Evolutionary conservation across 306 rosid species (phyloP).

Genomic region (Mucuna pruriens): DNA sequence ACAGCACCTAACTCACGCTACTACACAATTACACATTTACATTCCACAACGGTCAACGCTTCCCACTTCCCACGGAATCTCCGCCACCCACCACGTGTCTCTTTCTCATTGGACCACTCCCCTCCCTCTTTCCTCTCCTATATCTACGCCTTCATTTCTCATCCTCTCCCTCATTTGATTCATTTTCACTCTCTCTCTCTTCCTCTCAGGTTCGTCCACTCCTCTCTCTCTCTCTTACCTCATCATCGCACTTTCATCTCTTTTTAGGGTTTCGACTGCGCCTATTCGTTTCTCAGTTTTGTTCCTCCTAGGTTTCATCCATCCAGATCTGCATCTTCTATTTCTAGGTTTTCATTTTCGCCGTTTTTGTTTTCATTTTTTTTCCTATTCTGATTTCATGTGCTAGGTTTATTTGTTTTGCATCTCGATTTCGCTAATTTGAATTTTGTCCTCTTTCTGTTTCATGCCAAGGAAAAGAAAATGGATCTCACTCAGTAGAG

Average conservation of each 20-base stretch:
- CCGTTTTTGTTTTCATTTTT: not conserved
- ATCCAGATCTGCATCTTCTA: slow-evolving; percentile 24
- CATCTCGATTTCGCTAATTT: not conserved
- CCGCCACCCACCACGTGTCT: slow-evolving; percentile 9
- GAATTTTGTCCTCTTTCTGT: not conserved
- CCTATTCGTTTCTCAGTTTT: not conserved
- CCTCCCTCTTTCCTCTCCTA: not conserved
- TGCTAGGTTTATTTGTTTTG: not conserved
- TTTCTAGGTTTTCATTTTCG: slow-evolving; percentile 10
- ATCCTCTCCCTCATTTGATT: too few relatives aligned
- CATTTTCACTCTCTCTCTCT: not conserved
- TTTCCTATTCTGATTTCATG: not conserved
- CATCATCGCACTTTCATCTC: not conserved
- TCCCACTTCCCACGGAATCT: not conserved
- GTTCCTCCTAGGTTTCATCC: slow-evolving; percentile 9
- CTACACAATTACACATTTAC: not conserved
- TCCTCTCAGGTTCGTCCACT: not conserved
- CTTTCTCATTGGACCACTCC: not conserved
- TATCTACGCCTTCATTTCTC: not conserved
- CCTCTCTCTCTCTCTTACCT: not conserved
- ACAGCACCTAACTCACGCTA: not conserved
- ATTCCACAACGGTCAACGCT: slow-evolving; percentile 6
- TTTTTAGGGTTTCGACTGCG: slow-evolving; percentile 26
- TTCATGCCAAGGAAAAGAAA: not conserved
- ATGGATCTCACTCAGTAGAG: too few relatives aligned